phyloP scores from a whole-genome alignment of 768 basidiomycete genomes.

The Trametes cingulata region DNA sequence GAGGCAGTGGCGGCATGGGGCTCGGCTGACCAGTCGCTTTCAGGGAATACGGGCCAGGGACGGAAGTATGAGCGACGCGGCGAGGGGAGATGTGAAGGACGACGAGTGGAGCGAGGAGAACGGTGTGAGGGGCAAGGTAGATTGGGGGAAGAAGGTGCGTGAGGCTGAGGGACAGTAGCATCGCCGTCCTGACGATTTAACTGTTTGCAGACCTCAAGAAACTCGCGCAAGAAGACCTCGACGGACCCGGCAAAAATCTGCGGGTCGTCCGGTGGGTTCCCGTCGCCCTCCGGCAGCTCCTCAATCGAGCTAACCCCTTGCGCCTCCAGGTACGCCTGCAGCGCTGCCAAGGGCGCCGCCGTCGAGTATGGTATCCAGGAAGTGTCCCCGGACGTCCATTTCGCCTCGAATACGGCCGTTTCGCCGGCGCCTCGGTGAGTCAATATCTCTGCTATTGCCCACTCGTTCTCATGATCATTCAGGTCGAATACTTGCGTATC shows the following conservation, averaged over 20 bases:
- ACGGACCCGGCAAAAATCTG: slow-evolving; percentile 10
- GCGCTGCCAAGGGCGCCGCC: slow-evolving; percentile 23
- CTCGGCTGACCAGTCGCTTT: too few relatives aligned
- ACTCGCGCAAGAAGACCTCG: not conserved
- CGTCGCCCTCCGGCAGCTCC: not conserved
- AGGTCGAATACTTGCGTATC: slow-evolving; percentile 27
- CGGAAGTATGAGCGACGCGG: too few relatives aligned
- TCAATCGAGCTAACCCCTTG: slow-evolving; percentile 16
- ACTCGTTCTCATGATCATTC: slow-evolving; percentile 27
- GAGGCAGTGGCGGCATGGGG: too few relatives aligned
- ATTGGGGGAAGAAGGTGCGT: not conserved
- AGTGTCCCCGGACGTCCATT: slow-evolving; percentile 37
- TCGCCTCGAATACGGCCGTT: slow-evolving; percentile 33
- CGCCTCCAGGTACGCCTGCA: slow-evolving; percentile 29
- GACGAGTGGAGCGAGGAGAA: too few relatives aligned
- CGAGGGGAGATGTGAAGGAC: too few relatives aligned
- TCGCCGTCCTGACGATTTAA: not conserved
- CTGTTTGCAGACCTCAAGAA: not conserved
- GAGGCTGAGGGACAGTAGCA: not conserved
- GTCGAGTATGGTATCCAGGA: slow-evolving; percentile 37
- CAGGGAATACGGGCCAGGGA: too few relatives aligned
- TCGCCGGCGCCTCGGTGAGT: slow-evolving; percentile 30
- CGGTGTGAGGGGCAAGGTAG: too few relatives aligned
- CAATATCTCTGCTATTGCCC: slow-evolving; percentile 30
- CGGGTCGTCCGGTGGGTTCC: slow-evolving; percentile 3